Evolutionary conservation across 2,329 filamentous ascomycete genomes (phyloP).

Genomic region (Fusarium verticillioides): DNA sequence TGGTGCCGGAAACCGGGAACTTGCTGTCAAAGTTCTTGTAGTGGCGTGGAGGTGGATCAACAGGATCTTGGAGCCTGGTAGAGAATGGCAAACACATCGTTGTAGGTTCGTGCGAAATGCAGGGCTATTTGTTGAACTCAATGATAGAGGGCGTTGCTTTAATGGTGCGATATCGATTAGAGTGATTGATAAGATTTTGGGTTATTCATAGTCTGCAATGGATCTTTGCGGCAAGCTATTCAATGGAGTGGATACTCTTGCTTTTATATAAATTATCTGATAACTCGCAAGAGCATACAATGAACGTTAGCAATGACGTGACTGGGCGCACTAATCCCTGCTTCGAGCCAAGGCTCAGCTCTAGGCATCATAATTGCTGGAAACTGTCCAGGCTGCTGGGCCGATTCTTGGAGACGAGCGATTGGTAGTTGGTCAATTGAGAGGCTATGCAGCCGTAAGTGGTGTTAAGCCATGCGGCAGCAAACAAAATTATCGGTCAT

Average conservation of each 20-base stretch:
- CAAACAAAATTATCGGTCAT: background rate
- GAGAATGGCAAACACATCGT: background rate
- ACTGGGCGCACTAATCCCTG: background rate
- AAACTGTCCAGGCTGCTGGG: background rate
- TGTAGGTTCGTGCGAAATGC: background rate
- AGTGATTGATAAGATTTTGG: background rate
- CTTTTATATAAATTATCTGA: background rate
- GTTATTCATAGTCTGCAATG: background rate
- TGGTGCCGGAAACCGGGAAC: background rate
- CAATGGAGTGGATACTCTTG: background rate
- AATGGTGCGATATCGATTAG: background rate
- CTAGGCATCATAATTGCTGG: conserved; percentile 9
- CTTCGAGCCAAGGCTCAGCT: conserved; percentile 6
- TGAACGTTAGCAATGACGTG: background rate
- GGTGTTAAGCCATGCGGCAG: no score
- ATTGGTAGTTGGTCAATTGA: background rate
- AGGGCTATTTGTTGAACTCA: background rate
- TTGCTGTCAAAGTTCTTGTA: background rate
- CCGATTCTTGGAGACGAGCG: background rate
- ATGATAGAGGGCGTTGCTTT: background rate
- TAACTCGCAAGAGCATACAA: background rate
- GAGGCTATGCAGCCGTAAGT: background rate
- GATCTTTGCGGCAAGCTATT: background rate
- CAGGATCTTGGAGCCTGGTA: background rate
- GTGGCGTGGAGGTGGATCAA: background rate